Evolutionary conservation across 129 eudicot genomes (phyloP).

Genomic region (Escallonia herrerae): DNA sequence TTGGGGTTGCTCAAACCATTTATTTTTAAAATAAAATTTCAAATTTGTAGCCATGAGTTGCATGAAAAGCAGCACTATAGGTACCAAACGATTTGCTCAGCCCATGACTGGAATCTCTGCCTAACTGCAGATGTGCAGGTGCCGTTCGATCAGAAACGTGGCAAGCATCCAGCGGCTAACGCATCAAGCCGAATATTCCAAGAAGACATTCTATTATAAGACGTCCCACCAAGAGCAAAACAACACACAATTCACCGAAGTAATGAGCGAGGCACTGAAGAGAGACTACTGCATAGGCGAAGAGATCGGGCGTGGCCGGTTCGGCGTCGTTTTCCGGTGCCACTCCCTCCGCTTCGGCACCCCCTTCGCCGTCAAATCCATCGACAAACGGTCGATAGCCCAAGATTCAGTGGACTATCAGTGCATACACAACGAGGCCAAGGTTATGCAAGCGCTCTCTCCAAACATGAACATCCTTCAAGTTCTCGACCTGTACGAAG

Average conservation of each 20-base stretch:
- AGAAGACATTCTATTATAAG: no score
- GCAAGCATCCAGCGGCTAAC: no score
- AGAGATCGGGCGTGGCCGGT: constrained; percentile 82
- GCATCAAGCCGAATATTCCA: no score
- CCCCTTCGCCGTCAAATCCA: constrained; percentile 64
- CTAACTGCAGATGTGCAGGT: no score
- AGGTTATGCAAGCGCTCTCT: constrained; percentile 42
- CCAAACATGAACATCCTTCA: constrained; percentile 31
- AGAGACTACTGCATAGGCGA: constrained; percentile 54
- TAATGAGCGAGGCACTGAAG: constrained; percentile 50
- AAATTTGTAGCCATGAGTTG: no score
- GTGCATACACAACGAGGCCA: constrained; percentile 70
- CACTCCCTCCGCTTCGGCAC: constrained; percentile 46
- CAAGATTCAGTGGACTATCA: constrained; percentile 55
- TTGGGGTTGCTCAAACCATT: no score
- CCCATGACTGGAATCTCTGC: no score
- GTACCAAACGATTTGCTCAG: no score
- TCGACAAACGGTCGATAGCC: constrained; percentile 55
- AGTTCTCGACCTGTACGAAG: constrained; percentile 40
- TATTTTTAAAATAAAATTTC: no score
- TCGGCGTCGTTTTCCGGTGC: constrained; percentile 75
- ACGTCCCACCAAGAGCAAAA: no score
- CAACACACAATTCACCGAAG: background rate
- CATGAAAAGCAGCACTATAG: no score
- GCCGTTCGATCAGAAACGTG: no score